phyloP scores from a whole-genome alignment of 2,329 filamentous ascomycete species.

The Alternaria consortialis region DNA sequence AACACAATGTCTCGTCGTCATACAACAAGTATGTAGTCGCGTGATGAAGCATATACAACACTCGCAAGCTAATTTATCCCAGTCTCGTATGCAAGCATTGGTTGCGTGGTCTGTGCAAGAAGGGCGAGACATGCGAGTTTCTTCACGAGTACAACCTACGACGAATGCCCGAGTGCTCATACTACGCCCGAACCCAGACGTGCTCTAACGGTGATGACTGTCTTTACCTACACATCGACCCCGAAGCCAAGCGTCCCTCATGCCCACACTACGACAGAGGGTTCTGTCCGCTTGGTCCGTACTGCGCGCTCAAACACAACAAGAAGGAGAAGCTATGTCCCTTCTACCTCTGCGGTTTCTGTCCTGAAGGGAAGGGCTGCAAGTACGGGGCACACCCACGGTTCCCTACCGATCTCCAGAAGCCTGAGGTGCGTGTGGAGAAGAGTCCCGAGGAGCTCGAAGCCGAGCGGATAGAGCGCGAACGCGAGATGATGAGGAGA shows the following conservation, averaged over 20 bases:
- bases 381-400: constrained; percentile 82
- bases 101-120: constrained; percentile 96
- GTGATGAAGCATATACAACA: neutral
- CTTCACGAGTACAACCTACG: constrained; percentile 98
- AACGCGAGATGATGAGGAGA: constrained; percentile 57
- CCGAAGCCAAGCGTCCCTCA: constrained; percentile 69
- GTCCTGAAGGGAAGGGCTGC: constrained; percentile 82
- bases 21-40: constrained; percentile 67
- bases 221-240: constrained; percentile 88
- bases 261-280: constrained; percentile 90
- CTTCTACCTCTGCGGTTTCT: constrained; percentile 94
- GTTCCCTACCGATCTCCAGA: constrained; percentile 75
- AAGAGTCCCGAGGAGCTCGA: constrained; percentile 77
- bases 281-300: constrained; percentile 89
- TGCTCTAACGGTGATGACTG: constrained; percentile 98
- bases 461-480: constrained; percentile 61
- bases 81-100: constrained; percentile 97
- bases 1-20: constrained; percentile 70
- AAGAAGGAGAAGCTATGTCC: constrained; percentile 76
- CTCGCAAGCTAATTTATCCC: constrained; percentile 16
- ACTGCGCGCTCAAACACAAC: constrained; percentile 89
- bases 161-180: constrained; percentile 98
- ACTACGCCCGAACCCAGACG: constrained; percentile 91
- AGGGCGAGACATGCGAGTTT: constrained; percentile 96
- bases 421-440: constrained; percentile 69